Evolutionary conservation across 805 yeast species (phyloP).

Genomic region (Saturnispora galanensis): DNA sequence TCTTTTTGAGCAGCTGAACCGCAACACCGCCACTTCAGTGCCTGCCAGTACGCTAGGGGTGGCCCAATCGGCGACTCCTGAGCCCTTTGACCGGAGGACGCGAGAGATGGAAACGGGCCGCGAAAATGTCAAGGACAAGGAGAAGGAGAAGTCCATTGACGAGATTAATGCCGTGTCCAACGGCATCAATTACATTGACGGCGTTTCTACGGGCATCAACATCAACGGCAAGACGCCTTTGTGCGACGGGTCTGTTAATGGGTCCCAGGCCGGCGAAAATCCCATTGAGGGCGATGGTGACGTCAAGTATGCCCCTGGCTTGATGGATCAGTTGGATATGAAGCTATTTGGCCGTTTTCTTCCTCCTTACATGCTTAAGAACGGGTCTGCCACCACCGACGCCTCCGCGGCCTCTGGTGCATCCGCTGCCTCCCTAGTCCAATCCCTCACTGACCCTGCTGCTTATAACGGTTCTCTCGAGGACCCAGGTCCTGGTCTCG

Average conservation of each 20-base stretch:
- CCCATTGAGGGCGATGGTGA: background rate
- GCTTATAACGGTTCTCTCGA: background rate
- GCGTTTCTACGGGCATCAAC: conserved; percentile 26
- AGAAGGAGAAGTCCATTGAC: conserved; percentile 1
- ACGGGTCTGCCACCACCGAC: conserved; percentile 10
- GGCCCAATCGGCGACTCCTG: too few species aligned
- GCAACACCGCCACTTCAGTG: conserved; percentile 46
- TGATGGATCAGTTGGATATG: conserved; percentile 76
- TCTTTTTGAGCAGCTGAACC: conserved; percentile 69
- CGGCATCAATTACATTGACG: conserved; percentile 29
- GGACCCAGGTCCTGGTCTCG: background rate
- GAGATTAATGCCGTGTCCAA: conserved; percentile 6
- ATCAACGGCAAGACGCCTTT: conserved; percentile 11
- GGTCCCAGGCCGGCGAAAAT: too few species aligned
- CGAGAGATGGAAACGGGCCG: too few species aligned
- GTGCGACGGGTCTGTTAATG: background rate
- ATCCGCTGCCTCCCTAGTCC: background rate
- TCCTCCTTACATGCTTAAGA: conserved; percentile 71
- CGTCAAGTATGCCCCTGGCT: conserved; percentile 58
- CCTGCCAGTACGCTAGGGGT: background rate
- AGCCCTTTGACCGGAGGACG: too few species aligned
- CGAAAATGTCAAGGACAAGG: too few species aligned
- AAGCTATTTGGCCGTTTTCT: conserved; percentile 75
- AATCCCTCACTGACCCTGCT: too few species aligned
- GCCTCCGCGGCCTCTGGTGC: background rate